Conservation (phyloP, 1,284 basidiomycete species). For the Exobasidium rhododendri region DNA sequence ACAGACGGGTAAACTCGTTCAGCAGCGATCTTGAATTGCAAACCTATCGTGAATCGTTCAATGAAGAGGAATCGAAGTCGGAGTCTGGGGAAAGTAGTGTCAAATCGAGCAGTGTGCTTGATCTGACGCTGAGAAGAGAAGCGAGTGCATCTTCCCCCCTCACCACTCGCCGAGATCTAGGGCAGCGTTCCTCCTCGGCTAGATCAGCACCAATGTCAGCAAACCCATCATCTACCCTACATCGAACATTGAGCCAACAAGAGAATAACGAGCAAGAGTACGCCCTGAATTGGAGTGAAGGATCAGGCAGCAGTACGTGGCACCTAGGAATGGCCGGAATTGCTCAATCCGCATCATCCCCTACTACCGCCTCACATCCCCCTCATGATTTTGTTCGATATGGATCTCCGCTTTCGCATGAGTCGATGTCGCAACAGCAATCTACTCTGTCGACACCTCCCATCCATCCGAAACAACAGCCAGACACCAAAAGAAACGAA, state of each 20-base stretch:
- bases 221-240: neutral
- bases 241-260: neutral
- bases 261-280: neutral
- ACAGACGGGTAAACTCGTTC: neutral
- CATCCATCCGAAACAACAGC: neutral
- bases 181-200: neutral
- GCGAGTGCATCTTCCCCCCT: neutral
- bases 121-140: constrained; percentile 1
- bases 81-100: neutral
- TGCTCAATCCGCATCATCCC: neutral
- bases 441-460: neutral
- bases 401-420: constrained; percentile 2
- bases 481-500: neutral
- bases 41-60: too few relatives aligned
- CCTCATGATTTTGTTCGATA: too few relatives aligned
- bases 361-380: neutral
- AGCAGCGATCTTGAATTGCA: too few relatives aligned
- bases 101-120: neutral
- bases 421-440: neutral
- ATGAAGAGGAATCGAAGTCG: too few relatives aligned
- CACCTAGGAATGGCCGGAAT: neutral
- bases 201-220: neutral
- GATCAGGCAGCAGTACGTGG: neutral
- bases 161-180: neutral
- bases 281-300: too few relatives aligned